Conservation (phyloP, 768 basidiomycete genomes). For the Lactifluus rugatus region DNA sequence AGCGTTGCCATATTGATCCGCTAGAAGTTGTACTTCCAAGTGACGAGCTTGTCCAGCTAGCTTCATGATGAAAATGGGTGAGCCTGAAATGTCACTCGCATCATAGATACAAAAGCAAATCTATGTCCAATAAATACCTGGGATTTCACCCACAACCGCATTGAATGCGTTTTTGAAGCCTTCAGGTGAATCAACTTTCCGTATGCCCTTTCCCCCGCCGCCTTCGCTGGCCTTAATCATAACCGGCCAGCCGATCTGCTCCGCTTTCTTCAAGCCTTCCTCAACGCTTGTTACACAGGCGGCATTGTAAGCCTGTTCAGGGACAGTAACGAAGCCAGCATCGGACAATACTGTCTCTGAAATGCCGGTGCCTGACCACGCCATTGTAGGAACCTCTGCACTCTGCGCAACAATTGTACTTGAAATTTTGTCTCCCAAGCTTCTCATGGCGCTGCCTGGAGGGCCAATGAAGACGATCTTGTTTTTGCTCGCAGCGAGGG, state of each 20-base stretch:
- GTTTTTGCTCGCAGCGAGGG: constrained; percentile 81
- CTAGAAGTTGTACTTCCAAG: constrained; percentile 94
- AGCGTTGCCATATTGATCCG: constrained; percentile 98
- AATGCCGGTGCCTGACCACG: constrained; percentile 97
- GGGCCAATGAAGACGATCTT: constrained; percentile 99
- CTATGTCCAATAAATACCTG: constrained; percentile 46
- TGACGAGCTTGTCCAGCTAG: constrained; percentile 96
- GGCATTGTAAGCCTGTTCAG: constrained; percentile 76
- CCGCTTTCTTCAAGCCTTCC: constrained; percentile 74
- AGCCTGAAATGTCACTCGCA: constrained; percentile 42
- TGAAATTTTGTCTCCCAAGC: constrained; percentile 98
- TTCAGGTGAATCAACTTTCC: constrained; percentile 81
- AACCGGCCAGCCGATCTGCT: constrained; percentile 89
- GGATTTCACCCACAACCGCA: constrained; percentile 93
- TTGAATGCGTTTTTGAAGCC: constrained; percentile 91
- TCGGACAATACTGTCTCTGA: constrained; percentile 75
- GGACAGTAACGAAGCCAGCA: constrained; percentile 88
- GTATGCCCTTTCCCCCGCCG: constrained; percentile 97
- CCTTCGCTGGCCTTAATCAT: constrained; percentile 99
- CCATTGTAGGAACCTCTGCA: constrained; percentile 94
- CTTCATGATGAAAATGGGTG: constrained; percentile 99
- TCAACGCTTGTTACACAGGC: constrained; percentile 87
- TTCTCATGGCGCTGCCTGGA: constrained; percentile 97
- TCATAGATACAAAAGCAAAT: neutral
- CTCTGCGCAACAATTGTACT: constrained; percentile 98